phyloP scores from a whole-genome alignment of 495 filamentous ascomycete species.

The Clohesyomyces aquaticus region DNA sequence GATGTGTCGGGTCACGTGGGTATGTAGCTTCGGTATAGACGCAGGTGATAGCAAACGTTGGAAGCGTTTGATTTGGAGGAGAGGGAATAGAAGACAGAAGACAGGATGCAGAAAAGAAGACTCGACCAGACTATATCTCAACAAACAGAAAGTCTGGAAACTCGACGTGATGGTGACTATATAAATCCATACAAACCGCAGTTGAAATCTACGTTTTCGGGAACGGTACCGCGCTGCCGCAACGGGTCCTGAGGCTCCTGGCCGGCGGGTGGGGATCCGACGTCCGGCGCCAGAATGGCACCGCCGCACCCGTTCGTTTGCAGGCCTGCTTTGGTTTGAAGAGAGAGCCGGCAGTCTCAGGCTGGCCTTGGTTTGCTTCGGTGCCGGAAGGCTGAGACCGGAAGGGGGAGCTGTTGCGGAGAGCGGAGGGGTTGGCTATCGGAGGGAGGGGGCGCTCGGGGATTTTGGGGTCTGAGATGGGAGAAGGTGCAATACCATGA shows the following conservation, averaged over 20 bases:
- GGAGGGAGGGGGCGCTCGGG: conserved; percentile 28
- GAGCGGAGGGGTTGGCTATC: conserved; percentile 13
- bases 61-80: conserved; percentile 6
- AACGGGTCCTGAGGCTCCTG: conserved; percentile 5
- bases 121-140: not conserved
- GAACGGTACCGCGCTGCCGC: no score
- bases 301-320: not conserved
- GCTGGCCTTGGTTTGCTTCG: conserved; percentile 2
- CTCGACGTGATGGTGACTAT: conserved; percentile 31
- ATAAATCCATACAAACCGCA: conserved; percentile 28
- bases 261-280: conserved; percentile 39
- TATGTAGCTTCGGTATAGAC: no score
- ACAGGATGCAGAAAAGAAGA: conserved; percentile 1
- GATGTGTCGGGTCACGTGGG: conserved; percentile 21
- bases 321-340: conserved; percentile 1
- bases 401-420: conserved; percentile 11
- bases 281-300: not conserved
- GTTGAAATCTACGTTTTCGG: no score
- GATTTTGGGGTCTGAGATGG: not conserved
- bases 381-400: conserved; percentile 30
- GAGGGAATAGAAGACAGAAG: no score
- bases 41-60: not conserved
- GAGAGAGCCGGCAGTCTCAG: not conserved
- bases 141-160: not conserved
- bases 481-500: no score